These are phyloP conservation scores for Murraya paniculata DNA, from an alignment of 345 rosid genomes.

Conservation along the genomic window DNA sequence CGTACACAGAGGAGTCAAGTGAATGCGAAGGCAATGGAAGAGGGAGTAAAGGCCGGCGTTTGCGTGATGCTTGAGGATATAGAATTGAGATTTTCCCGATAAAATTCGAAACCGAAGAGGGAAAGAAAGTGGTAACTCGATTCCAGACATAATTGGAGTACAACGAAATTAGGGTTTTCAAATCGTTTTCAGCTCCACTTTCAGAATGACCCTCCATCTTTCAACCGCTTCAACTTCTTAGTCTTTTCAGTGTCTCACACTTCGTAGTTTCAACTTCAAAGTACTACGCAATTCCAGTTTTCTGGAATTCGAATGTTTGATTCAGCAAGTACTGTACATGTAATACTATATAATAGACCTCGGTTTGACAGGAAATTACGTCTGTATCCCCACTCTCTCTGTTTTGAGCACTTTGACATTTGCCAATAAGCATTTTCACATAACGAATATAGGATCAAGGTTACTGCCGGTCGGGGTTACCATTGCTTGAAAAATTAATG, in stretches of 20 bases:
- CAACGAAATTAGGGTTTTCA: constrained; percentile 40
- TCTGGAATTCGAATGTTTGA: neutral
- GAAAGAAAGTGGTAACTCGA: constrained; percentile 42
- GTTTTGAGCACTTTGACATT: no score
- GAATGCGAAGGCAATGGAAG: constrained; percentile 66
- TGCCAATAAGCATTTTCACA: no score
- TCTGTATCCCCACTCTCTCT: no score
- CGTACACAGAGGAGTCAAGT: constrained; percentile 47
- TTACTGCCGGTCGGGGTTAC: no score
- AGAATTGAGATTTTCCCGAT: constrained; percentile 52
- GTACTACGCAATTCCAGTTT: neutral
- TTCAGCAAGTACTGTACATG: no score
- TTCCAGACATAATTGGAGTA: constrained; percentile 54
- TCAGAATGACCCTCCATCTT: constrained; percentile 37
- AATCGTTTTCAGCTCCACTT: constrained; percentile 17
- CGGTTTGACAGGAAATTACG: no score
- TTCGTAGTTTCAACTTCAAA: neutral
- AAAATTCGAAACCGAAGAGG: constrained; percentile 32
- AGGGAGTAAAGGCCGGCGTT: constrained; percentile 44
- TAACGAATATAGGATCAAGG: no score
- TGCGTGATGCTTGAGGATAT: constrained; percentile 39
- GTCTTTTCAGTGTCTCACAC: neutral
- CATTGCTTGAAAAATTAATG: no score
- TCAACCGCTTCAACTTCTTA: neutral
- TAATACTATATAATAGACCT: no score